These are phyloP conservation scores for Sugiyamaella neomexicana DNA, from an alignment of 1,139 yeast species.

Conservation along the genomic window DNA sequence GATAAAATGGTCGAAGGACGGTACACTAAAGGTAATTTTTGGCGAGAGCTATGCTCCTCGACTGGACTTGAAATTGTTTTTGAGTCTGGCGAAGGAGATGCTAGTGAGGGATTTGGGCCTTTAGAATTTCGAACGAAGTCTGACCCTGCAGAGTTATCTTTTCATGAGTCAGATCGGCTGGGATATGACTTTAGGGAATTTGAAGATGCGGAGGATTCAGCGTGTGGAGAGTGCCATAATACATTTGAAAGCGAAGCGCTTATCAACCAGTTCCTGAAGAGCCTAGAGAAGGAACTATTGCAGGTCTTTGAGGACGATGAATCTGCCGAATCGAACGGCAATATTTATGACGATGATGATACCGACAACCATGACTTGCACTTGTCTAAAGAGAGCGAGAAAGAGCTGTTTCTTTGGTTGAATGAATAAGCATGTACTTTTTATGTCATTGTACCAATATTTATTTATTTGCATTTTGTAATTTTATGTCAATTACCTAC, in stretches of 20 bases:
- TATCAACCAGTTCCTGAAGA: background rate
- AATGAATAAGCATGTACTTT: background rate
- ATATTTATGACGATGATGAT: background rate
- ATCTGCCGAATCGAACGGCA: background rate
- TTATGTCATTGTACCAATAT: background rate
- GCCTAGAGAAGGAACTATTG: background rate
- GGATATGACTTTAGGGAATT: background rate
- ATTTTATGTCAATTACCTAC: background rate
- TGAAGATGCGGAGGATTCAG: background rate
- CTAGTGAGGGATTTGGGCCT: background rate
- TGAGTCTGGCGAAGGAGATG: background rate
- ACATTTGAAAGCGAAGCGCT: no score
- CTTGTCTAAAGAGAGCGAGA: constrained; percentile 10
- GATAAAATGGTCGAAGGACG: background rate
- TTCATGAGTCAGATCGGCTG: background rate
- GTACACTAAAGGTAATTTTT: background rate
- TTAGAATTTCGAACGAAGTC: background rate
- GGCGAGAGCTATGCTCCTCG: background rate
- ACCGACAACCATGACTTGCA: constrained; percentile 12
- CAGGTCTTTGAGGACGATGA: background rate
- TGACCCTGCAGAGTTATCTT: background rate
- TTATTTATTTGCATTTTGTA: constrained; percentile 2
- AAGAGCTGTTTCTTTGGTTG: constrained; percentile 12
- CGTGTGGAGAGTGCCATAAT: no score
- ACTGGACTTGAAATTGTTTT: background rate